Evolutionary conservation across 1,139 yeast genomes (phyloP).

Genomic region (Candida labiduridarum): DNA sequence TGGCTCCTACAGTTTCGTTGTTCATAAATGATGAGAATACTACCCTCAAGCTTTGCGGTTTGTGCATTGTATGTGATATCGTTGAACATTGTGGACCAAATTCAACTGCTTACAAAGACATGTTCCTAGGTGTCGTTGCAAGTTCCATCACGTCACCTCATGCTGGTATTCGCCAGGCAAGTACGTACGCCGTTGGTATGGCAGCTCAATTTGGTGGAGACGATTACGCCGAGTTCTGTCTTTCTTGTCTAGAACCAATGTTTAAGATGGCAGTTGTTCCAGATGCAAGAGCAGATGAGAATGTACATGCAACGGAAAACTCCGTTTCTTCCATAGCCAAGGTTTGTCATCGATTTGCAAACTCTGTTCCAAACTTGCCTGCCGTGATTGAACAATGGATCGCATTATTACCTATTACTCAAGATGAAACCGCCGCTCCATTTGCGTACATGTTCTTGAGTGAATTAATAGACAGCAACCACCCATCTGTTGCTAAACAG

Average conservation of each 20-base stretch:
- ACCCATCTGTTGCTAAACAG: constrained; percentile 59
- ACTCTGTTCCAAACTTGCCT: constrained; percentile 62
- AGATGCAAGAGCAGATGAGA: constrained; percentile 86
- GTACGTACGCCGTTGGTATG: constrained; percentile 81
- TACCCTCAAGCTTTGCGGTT: constrained; percentile 73
- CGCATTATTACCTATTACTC: constrained; percentile 74
- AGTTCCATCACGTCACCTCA: constrained; percentile 68
- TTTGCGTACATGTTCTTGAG: constrained; percentile 77
- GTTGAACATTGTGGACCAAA: constrained; percentile 77
- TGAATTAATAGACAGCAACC: constrained; percentile 71
- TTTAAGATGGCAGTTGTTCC: constrained; percentile 75
- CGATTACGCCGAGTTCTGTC: constrained; percentile 61
- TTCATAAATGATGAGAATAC: constrained; percentile 67
- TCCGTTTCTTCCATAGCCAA: constrained; percentile 84
- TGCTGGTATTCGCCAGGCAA: constrained; percentile 83
- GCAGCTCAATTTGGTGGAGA: constrained; percentile 83
- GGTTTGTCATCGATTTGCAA: constrained; percentile 60
- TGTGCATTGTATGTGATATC: constrained; percentile 78
- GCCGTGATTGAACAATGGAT: constrained; percentile 77
- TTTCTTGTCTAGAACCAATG: constrained; percentile 72
- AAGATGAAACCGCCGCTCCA: constrained; percentile 91
- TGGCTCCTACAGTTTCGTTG: constrained; percentile 57
- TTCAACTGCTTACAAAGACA: constrained; percentile 63
- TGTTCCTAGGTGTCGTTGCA: constrained; percentile 63
- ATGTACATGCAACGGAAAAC: constrained; percentile 84